Percentiles rank a stretch among this genome's conserved stretches.
phyloP scores from a whole-genome alignment of 352 stramenopile genomes.

The Pythium phragmitis region DNA sequence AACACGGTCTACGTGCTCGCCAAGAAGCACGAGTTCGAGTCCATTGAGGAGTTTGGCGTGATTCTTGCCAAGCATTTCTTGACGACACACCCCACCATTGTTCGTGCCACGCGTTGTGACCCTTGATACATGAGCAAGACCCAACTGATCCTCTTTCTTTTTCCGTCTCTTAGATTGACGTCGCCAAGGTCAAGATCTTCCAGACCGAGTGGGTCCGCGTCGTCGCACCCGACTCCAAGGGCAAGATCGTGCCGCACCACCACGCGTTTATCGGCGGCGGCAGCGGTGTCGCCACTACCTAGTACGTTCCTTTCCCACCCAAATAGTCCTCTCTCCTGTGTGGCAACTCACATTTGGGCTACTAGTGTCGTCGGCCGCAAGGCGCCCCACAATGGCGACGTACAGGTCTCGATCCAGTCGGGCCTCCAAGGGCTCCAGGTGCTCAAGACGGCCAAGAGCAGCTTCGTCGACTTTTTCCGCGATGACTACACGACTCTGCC shows the following conservation, averaged over 20 bases:
- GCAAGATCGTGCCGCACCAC: conserved; percentile 56
- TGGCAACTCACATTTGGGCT: not conserved
- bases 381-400: conserved; percentile 29
- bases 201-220: conserved; percentile 76
- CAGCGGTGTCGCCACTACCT: conserved; percentile 53
- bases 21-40: conserved; percentile 86
- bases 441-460: conserved; percentile 90
- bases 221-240: conserved; percentile 50
- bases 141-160: not conserved
- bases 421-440: conserved; percentile 71
- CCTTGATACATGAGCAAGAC: too few relatives aligned
- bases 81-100: conserved; percentile 68
- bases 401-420: conserved; percentile 49
- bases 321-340: not conserved
- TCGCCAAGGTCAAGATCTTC: conserved; percentile 76
- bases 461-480: conserved; percentile 86
- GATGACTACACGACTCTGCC: conserved; percentile 79
- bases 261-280: conserved; percentile 73
- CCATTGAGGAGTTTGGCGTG: conserved; percentile 86
- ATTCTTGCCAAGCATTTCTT: conserved; percentile 89
- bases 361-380: conserved; percentile 56
- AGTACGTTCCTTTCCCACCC: conserved; percentile 38
- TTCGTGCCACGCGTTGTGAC: conserved; percentile 20
- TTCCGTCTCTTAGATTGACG: conserved; percentile 38
- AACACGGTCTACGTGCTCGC: conserved; percentile 89